These are phyloP conservation scores for Cadophora luteo-olivacea DNA, from an alignment of 2,329 filamentous ascomycete genomes.

Conservation along the genomic window DNA sequence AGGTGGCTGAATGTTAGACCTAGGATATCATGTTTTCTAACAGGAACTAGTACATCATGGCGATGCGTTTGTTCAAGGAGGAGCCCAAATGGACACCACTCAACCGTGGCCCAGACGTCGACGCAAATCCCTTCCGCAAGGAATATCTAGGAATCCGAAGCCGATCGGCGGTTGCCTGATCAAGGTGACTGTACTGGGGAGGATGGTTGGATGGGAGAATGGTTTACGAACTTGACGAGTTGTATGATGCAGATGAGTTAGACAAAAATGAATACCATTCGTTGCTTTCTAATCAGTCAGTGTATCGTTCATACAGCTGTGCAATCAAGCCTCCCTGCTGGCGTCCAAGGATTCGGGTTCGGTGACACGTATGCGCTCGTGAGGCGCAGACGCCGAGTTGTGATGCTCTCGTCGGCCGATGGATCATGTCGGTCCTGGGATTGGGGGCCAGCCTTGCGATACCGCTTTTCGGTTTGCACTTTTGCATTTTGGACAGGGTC, in stretches of 20 bases:
- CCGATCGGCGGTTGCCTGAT: conserved; percentile 7
- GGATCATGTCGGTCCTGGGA: background rate
- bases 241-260: conserved; percentile 7
- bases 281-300: background rate
- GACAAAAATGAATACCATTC: conserved; percentile 5
- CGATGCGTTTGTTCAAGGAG: conserved; percentile 96
- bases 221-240: conserved; percentile 16
- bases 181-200: background rate
- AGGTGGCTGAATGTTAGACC: conserved; percentile 49
- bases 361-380: background rate
- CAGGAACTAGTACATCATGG: conserved; percentile 79
- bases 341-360: background rate
- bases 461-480: background rate
- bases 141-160: conserved; percentile 65
- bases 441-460: background rate
- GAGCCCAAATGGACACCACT: conserved; percentile 98
- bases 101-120: conserved; percentile 79
- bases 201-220: background rate
- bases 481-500: too few species aligned
- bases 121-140: conserved; percentile 79
- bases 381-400: background rate
- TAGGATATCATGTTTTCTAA: conserved; percentile 3
- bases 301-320: background rate
- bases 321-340: background rate
- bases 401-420: conserved; percentile 4